Percentiles rank a stretch among this genome's conserved stretches.
Evolutionary conservation across 164 flowering plant genomes (phyloP).

Genomic region (Tetracentron sinense): DNA sequence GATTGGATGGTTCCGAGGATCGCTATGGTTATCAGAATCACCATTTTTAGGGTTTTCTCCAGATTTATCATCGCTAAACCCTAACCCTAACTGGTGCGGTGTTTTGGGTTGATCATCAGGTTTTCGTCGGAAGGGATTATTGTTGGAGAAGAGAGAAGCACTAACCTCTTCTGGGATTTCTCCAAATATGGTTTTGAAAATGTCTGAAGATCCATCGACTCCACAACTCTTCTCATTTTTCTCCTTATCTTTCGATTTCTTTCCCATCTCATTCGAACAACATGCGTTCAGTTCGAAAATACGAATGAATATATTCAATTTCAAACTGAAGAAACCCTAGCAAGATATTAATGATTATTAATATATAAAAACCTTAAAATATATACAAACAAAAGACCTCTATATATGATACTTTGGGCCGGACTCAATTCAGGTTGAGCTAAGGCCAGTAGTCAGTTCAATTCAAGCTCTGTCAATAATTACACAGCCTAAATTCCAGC

Average conservation of each 20-base stretch:
- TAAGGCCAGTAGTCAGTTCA: too few species aligned
- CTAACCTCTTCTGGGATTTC: constrained; percentile 22
- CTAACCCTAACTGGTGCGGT: constrained; percentile 7
- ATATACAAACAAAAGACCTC: too few species aligned
- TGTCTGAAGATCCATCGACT: constrained; percentile 20
- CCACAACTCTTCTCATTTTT: not conserved
- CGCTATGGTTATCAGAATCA: not conserved
- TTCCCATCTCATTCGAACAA: constrained; percentile 2
- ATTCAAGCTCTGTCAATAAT: too few species aligned
- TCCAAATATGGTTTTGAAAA: constrained; percentile 64
- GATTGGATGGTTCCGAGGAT: not conserved
- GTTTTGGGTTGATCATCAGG: constrained; percentile 10
- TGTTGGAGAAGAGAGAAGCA: constrained; percentile 46
- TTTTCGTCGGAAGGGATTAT: constrained; percentile 58
- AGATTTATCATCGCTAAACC: constrained; percentile 2
- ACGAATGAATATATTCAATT: too few species aligned
- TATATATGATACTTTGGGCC: too few species aligned
- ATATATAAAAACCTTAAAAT: too few species aligned
- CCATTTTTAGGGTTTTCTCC: constrained; percentile 2
- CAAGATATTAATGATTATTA: too few species aligned
- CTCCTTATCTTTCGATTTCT: constrained; percentile 3
- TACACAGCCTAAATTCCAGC: too few species aligned
- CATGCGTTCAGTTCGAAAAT: too few species aligned
- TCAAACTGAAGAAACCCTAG: too few species aligned
- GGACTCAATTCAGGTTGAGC: too few species aligned